Percentiles rank a stretch among this genome's conserved stretches.
Evolutionary conservation across 192 early-diverging fungal species (phyloP).

Genomic region (Entrophospora sp.): DNA sequence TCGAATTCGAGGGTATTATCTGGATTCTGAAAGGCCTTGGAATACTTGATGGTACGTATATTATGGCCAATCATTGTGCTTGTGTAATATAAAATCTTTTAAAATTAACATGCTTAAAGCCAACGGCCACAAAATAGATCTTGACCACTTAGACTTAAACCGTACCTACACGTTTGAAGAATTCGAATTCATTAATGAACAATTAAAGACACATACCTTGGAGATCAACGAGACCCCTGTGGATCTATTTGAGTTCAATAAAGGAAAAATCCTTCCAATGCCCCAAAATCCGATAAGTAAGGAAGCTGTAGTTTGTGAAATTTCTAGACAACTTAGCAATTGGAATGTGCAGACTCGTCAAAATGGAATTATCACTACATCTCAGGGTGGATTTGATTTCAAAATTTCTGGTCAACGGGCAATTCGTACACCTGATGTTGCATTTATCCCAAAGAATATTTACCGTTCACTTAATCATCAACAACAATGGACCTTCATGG

Average conservation of each 20-base stretch:
- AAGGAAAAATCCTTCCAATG: conserved; percentile 3
- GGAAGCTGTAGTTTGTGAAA: background rate
- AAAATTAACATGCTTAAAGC: background rate
- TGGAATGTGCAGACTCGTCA: conserved; percentile 18
- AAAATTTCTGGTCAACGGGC: background rate
- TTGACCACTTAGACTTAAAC: background rate
- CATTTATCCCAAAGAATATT: background rate
- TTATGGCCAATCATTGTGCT: background rate
- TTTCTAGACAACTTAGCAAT: background rate
- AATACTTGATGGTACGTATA: background rate
- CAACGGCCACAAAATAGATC: background rate
- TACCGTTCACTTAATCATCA: background rate
- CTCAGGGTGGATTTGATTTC: conserved; percentile 16
- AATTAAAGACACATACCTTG: background rate
- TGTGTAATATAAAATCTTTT: background rate
- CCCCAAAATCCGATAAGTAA: background rate
- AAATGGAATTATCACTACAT: conserved; percentile 6
- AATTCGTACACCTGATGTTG: conserved; percentile 9
- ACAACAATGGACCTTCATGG: conserved; percentile 15
- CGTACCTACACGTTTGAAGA: background rate
- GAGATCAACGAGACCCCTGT: background rate
- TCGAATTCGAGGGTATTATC: background rate
- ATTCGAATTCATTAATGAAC: conserved; percentile 2
- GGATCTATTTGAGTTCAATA: conserved; percentile 8
- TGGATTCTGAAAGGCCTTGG: background rate